These are phyloP conservation scores for Penicillium robsamsonii DNA, from an alignment of 495 filamentous ascomycete species.

Conservation along the genomic window DNA sequence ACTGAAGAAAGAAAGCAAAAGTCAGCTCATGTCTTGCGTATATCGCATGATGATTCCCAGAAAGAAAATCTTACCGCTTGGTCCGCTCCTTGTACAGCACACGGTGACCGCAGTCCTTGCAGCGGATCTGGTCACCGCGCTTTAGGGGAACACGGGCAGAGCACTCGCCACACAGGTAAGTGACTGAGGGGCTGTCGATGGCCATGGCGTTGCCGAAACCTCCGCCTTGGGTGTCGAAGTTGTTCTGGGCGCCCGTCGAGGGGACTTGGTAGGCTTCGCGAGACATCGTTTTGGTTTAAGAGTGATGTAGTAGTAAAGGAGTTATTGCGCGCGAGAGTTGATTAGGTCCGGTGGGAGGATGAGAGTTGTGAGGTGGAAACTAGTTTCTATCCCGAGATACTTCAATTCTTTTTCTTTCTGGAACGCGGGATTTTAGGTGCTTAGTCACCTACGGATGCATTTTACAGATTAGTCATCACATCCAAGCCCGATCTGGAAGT, in stretches of 20 bases:
- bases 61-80: slow-evolving; percentile 67
- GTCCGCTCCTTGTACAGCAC: slow-evolving; percentile 98
- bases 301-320: neutral
- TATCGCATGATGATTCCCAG: neutral
- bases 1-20: slow-evolving; percentile 29
- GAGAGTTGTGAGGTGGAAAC: neutral
- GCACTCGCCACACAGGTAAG: slow-evolving; percentile 94
- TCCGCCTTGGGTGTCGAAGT: slow-evolving; percentile 36
- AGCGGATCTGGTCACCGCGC: slow-evolving; percentile 84
- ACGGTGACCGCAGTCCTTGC: slow-evolving; percentile 93
- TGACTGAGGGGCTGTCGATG: slow-evolving; percentile 53
- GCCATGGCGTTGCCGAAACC: slow-evolving; percentile 26
- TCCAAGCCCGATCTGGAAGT: neutral
- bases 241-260: slow-evolving; percentile 36
- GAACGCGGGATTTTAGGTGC: slow-evolving; percentile 9
- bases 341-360: neutral
- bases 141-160: slow-evolving; percentile 75
- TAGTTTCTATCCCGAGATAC: neutral
- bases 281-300: slow-evolving; percentile 35
- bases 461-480: neutral
- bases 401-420: slow-evolving; percentile 12
- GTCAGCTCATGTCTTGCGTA: slow-evolving; percentile 17
- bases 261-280: slow-evolving; percentile 53
- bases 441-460: neutral
- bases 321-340: neutral